Evolutionary conservation across 495 filamentous ascomycete species (phyloP).

Genomic region (Thermochaetoides thermophila): DNA sequence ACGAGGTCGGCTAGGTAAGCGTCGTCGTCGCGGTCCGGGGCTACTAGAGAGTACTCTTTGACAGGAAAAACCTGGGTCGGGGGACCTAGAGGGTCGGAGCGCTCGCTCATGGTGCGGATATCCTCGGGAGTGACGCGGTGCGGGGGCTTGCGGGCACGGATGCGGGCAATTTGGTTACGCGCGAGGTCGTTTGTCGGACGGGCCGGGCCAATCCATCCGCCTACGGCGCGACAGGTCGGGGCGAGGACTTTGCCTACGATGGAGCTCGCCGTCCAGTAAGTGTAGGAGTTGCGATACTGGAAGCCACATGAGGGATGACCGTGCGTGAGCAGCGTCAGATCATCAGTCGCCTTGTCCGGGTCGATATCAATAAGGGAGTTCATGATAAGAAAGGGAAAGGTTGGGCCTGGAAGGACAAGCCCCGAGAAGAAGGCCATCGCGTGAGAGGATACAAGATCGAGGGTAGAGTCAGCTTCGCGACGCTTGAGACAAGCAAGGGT

Average conservation of each 20-base stretch:
- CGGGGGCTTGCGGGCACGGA: slow-evolving; percentile 36
- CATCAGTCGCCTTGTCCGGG: slow-evolving; percentile 39
- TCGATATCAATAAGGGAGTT: slow-evolving; percentile 59
- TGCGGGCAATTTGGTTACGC: slow-evolving; percentile 46
- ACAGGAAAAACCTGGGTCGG: slow-evolving; percentile 41
- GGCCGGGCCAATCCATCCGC: slow-evolving; percentile 56
- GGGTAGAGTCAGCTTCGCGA: slow-evolving; percentile 34
- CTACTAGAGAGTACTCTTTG: slow-evolving; percentile 42
- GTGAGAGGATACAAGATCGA: slow-evolving; percentile 47
- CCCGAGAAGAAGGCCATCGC: slow-evolving; percentile 61
- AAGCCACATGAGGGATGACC: slow-evolving; percentile 50
- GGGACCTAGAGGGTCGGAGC: slow-evolving; percentile 51
- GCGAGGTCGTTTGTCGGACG: slow-evolving; percentile 44
- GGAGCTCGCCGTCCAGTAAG: slow-evolving; percentile 54
- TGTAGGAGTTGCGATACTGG: slow-evolving; percentile 51
- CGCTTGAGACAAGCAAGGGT: slow-evolving; percentile 43
- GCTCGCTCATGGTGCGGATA: slow-evolving; percentile 41
- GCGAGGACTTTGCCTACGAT: slow-evolving; percentile 67
- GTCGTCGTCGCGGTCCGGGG: slow-evolving; percentile 32
- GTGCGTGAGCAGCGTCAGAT: slow-evolving; percentile 46
- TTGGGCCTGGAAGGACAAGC: slow-evolving; percentile 51
- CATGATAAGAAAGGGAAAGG: slow-evolving; percentile 58
- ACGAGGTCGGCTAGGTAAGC: slow-evolving; percentile 39
- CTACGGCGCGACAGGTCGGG: slow-evolving; percentile 54
- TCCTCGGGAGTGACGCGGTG: slow-evolving; percentile 34